phyloP scores from a whole-genome alignment of 345 rosid genomes.

The Mangifera indica region DNA sequence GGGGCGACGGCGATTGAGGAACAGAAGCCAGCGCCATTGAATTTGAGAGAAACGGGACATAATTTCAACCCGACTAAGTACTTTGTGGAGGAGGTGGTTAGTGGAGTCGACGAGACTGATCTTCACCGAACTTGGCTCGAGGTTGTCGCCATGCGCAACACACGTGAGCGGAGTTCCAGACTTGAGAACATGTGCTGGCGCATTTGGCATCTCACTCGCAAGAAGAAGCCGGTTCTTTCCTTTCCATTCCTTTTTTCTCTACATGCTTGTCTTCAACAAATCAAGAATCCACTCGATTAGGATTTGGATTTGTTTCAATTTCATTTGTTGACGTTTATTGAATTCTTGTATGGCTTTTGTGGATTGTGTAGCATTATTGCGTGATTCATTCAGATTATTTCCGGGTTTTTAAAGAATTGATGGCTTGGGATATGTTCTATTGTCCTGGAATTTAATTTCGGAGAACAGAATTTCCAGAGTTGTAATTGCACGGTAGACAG shows the following conservation, averaged over 20 bases:
- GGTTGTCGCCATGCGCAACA: too few relatives aligned
- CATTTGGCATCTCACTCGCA: conserved; percentile 97
- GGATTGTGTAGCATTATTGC: not conserved
- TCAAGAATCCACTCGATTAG: too few relatives aligned
- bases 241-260: not conserved
- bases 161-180: conserved; percentile 89
- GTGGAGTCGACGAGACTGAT: too few relatives aligned
- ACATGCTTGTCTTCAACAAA: not conserved
- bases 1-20: too few relatives aligned
- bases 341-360: not conserved
- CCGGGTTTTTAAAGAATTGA: not conserved
- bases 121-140: too few relatives aligned
- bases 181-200: conserved; percentile 99
- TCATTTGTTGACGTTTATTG: not conserved
- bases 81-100: too few relatives aligned
- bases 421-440: not conserved
- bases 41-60: too few relatives aligned
- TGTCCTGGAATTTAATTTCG: not conserved
- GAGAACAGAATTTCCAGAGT: not conserved
- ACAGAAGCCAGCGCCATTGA: too few relatives aligned
- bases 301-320: too few relatives aligned
- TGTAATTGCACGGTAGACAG: too few relatives aligned
- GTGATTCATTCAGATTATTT: not conserved
- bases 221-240: conserved; percentile 80
- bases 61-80: too few relatives aligned